Base-by-base conservation (phyloP, 1,284 basidiomycete genomes). In the Takashimella tepidaria region DNA sequence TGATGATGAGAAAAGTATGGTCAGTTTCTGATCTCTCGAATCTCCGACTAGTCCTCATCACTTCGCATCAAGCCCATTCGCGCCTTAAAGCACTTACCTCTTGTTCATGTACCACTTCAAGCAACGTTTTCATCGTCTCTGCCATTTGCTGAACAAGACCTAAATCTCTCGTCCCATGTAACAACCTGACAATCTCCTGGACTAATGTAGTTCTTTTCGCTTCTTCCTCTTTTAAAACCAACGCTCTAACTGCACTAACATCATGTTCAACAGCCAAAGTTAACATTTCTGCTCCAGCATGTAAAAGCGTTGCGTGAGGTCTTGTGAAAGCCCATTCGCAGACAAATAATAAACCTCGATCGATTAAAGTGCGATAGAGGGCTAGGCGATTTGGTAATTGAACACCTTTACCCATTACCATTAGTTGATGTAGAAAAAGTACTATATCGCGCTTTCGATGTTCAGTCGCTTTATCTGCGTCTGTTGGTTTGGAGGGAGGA, bases 381-480 rank as follows among this genome's bases (percentile, higher is more conserved):
- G 83, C 79, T 69, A 96, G 81, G 27, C 96, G 86, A 19, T 86
- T 83, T 4, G 88, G 86, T 5, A 97, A 80, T 72, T 98, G 95
- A 12, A 98, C 86, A 67, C 92, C 92, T 80, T 98, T 98, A 60
- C 90, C 92, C 88, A 98, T 96, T 44, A 86, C 80, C 68, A 90
- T 91, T 6, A 98, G 83, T 64, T 97, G 92, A 66, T 97, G 92
- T 41, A 98, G 79, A 61, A 99, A 87, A 45, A 87, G 77, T 37
- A 96, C 83, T 21, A 90, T 85, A 65, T 92, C 87, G 77, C 61
- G 61, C 53, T 63, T 68, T 47, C 64, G 47, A 74, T 56, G 53
- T 20, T 79, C 78, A 13, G 79, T 49, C 45, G 46, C 13, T 1
- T 25, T 40, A 16, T 37, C 44, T 2, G 41, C 41, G 10, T 51